Conservation (phyloP, 305 asterid species). For the Solanum hybrid region DNA sequence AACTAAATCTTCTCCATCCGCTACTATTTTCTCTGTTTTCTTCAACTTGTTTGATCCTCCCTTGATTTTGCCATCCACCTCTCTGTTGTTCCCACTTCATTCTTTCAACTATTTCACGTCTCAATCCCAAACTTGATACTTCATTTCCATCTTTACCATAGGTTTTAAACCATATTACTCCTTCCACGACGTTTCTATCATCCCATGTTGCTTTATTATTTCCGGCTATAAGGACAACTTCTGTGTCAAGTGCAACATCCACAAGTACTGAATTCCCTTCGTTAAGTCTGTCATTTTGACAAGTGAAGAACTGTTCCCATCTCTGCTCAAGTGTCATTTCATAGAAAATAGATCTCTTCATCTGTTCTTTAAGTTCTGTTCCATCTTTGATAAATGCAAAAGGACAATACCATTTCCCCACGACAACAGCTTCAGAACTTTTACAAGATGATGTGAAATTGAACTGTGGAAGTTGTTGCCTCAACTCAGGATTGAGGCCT, state of each 20-base stretch:
- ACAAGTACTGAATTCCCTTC: slow-evolving; percentile 19
- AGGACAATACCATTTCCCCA: slow-evolving; percentile 66
- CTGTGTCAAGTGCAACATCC: slow-evolving; percentile 29
- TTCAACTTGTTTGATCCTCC: slow-evolving; percentile 26
- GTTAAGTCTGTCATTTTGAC: neutral
- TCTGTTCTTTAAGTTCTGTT: slow-evolving; percentile 24
- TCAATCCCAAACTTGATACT: slow-evolving; percentile 34
- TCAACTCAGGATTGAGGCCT: slow-evolving; percentile 39
- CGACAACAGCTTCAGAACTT: slow-evolving; percentile 12
- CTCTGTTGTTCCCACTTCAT: slow-evolving; percentile 65
- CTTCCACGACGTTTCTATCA: slow-evolving; percentile 14
- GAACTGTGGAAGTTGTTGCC: slow-evolving; percentile 30
- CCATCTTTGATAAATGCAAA: slow-evolving; percentile 51
- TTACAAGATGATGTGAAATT: slow-evolving; percentile 7
- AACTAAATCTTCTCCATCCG: slow-evolving; percentile 36
- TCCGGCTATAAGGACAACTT: slow-evolving; percentile 30
- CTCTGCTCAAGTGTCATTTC: slow-evolving; percentile 48
- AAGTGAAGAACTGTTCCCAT: slow-evolving; percentile 46
- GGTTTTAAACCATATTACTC: slow-evolving; percentile 34
- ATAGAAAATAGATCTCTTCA: slow-evolving; percentile 35
- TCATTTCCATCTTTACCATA: slow-evolving; percentile 7
- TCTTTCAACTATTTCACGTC: slow-evolving; percentile 34
- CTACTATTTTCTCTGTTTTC: slow-evolving; percentile 8
- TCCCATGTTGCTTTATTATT: slow-evolving; percentile 27
- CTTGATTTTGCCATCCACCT: slow-evolving; percentile 28